Base-by-base conservation (phyloP, 345 rosid genomes). In the Rhizophora mangle region DNA sequence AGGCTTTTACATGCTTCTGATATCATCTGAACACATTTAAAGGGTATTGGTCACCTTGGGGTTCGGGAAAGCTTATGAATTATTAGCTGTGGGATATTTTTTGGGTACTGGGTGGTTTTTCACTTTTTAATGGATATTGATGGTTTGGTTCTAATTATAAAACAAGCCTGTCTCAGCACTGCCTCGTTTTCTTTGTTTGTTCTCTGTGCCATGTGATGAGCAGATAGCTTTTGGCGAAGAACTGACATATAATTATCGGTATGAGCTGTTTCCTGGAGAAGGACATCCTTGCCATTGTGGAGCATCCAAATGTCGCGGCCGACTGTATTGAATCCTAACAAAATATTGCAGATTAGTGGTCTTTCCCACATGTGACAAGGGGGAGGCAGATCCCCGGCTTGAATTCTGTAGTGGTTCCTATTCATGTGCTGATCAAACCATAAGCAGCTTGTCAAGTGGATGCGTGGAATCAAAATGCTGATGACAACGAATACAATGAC, bases 151-250 rank as follows among this genome's bases (percentile, higher is more conserved):
- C 54, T 53, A 49, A 47, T 56, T 11, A 19, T 10, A 20, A 56
- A 22, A 31, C 51, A 32, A 21, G 27, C n/a, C 39, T 51, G 26
- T 27, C 27, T 46, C 29, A 16, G 46, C 30, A 19, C 39, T 51
- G 22, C 29, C 16, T 6, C 11, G 37, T 61, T 66, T 62, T 15
- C 63, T 76, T 60, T 34, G 32, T 43, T 62, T 54, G 63, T 56
- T 55, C 63, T 47, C 1, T 55, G 59, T 8, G 32, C 55, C 56
- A 11, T 65, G 24, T 37, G 16, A 46, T 70, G 80, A 75, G 81
- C 98, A 96, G 99, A 92, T 96, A 76, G 83, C 92, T 63, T 74
- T 67, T 22, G 96, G 99, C 34, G 98, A 96, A 78, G 99, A 95
- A 75, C 77, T 92, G 76, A 88, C 97, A 1, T 82, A 76, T 30